Conservation (phyloP, 2,329 filamentous ascomycete genomes). For the Hymenotorrendiella dingleyae region DNA sequence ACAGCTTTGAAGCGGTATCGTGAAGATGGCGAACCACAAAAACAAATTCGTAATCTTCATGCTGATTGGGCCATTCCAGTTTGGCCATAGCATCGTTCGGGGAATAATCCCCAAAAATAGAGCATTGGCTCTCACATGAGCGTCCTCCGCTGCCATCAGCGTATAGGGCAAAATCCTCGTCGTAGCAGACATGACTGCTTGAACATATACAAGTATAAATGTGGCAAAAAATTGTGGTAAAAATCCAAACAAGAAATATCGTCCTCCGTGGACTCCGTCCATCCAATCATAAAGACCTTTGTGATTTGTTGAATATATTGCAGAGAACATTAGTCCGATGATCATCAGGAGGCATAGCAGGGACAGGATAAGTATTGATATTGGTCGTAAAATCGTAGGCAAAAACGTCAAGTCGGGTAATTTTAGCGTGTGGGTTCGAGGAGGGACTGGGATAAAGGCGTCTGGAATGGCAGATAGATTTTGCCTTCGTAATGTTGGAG, state of each 20-base stretch:
- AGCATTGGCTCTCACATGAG: constrained; percentile 53
- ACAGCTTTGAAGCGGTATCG: constrained; percentile 74
- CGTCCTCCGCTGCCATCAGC: constrained; percentile 62
- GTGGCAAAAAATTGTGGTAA: constrained; percentile 73
- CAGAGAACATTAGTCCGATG: constrained; percentile 64
- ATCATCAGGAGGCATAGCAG: constrained; percentile 64
- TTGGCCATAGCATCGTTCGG: constrained; percentile 62
- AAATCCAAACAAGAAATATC: constrained; percentile 83
- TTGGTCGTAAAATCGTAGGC: constrained; percentile 63
- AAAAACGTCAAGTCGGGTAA: constrained; percentile 59
- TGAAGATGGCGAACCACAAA: constrained; percentile 74
- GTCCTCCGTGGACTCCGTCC: constrained; percentile 58
- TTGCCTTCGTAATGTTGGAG: constrained; percentile 7
- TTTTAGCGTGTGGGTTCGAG: constrained; percentile 36
- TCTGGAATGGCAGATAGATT: constrained; percentile 28
- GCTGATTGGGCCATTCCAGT: constrained; percentile 59
- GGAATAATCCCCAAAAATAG: constrained; percentile 58
- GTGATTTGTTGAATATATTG: constrained; percentile 58
- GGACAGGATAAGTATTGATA: constrained; percentile 56
- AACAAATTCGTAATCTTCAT: constrained; percentile 60
- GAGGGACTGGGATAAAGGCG: constrained; percentile 42
- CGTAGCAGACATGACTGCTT: constrained; percentile 68
- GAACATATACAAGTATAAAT: constrained; percentile 67
- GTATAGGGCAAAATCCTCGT: constrained; percentile 73
- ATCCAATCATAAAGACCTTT: constrained; percentile 63